Base-by-base conservation (phyloP, 2,329 filamentous ascomycete species). In the Thyridium curvatum region DNA sequence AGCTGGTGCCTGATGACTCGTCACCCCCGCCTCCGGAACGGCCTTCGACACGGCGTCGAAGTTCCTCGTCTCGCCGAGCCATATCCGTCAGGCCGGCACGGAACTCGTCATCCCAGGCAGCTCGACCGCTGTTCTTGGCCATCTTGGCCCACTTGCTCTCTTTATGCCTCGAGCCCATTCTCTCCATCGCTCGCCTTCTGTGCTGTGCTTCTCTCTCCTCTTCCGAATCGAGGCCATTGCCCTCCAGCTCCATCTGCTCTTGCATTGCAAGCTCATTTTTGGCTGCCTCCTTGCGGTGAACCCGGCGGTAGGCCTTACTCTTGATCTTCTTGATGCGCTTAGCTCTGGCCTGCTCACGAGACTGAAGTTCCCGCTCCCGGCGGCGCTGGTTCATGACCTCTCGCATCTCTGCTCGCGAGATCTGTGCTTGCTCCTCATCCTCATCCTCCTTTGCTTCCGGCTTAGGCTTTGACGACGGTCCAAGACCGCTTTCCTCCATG, bases 311-410 rank as follows among this genome's bases (percentile, higher is more conserved):
- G 1, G 89, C 79, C 61, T 96, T 98, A 58, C 86, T 94, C 72
- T 98, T 98, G 67, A 98, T 98, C 70, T 97, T 97, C 68, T 96
- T 95, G 64, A 98, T 88, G 17, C 93, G 83, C 64, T 90, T 94
- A 8, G 89, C 79, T 41, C 89, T 84, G 32, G 89, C 82, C 54
- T 94, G 84, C 62, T 97, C 91, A 10, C 90, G 77, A 52, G 94
- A 95, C 47, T 91, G 74, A 8, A 95, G 66, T 52, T 97, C 91
- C 49, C 93, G 76, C 46, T 86, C 81, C 58, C 81, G 82, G 12
- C 93, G 82, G 41, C 91, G 74, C 54, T 90, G 80, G 35, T 82
- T 79, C 40, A 82, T 74, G 17, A 86, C 73, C 35, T 82, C 83
- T 56, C 82, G 77, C 18, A 87, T 77, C 51, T 88, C 84, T 0